Percentiles rank a stretch among this genome's conserved stretches.
Conservation (phyloP, 2,329 filamentous ascomycete genomes). For the Chaetomiaceae sp. region DNA sequence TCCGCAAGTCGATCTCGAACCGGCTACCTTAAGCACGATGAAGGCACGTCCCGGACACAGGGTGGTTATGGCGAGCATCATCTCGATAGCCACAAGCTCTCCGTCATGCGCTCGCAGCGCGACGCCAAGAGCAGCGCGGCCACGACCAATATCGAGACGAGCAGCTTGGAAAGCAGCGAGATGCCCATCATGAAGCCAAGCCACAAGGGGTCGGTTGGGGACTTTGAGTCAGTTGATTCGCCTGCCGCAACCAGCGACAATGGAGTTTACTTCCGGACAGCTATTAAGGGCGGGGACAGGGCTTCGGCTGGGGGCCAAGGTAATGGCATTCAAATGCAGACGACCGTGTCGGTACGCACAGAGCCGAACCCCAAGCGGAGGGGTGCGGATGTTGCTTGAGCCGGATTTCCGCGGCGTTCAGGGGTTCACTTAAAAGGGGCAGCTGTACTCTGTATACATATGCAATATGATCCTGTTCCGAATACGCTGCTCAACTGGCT, state of each 20-base stretch:
- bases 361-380: constrained; percentile 1
- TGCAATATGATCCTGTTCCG: no score
- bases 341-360: constrained; percentile 5
- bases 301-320: neutral
- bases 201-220: neutral
- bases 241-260: neutral
- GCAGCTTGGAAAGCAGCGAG: constrained; percentile 9
- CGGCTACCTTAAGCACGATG: constrained; percentile 3
- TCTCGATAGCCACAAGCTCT: constrained; percentile 7
- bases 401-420: neutral
- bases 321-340: constrained; percentile 7
- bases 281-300: neutral
- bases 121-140: constrained; percentile 3
- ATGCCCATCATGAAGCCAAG: constrained; percentile 14
- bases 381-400: constrained; percentile 2
- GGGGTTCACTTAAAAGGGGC: no score
- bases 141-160: neutral
- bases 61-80: neutral
- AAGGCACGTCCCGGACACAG: neutral
- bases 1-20: neutral
- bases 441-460: no score
- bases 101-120: constrained; percentile 1
- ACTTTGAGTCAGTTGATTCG: constrained; percentile 2
- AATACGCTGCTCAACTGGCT: no score
- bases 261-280: constrained; percentile 2